A percentile compares a stretch with the other conserved stretches of the same genome.
Conservation (phyloP, 2,329 filamentous ascomycete genomes). For the Rhynchosporium graminicola region DNA sequence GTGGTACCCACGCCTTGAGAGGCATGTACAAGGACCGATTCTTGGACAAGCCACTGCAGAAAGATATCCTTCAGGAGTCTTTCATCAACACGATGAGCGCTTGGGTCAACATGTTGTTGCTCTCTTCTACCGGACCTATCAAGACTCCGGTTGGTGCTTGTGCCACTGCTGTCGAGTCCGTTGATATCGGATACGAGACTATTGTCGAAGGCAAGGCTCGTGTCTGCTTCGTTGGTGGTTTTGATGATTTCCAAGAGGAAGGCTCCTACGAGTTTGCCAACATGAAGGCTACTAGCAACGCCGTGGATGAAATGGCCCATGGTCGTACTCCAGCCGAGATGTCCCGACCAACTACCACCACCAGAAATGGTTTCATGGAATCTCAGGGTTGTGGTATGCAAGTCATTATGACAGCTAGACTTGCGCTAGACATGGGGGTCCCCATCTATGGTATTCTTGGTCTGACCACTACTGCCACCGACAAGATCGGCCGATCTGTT, state of each 20-base stretch:
- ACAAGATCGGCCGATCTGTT: conserved; percentile 98
- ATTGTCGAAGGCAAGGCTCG: conserved; percentile 98
- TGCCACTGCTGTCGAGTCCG: conserved; percentile 93
- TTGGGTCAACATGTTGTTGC: conserved; percentile 98
- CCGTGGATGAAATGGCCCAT: conserved; percentile 92
- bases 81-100: conserved; percentile 99
- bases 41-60: conserved; percentile 95
- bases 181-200: conserved; percentile 97
- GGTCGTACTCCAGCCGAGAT: conserved; percentile 95
- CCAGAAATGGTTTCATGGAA: conserved; percentile 98
- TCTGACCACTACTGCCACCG: conserved; percentile 91
- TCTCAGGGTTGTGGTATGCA: conserved; percentile 98
- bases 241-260: conserved; percentile 99
- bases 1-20: conserved; percentile 86
- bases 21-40: conserved; percentile 99
- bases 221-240: conserved; percentile 96
- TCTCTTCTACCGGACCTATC: conserved; percentile 96
- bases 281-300: conserved; percentile 99
- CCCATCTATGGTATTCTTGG: conserved; percentile 95
- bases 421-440: conserved; percentile 97
- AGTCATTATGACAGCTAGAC: conserved; percentile 95
- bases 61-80: conserved; percentile 97
- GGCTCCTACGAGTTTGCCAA: conserved; percentile 99
- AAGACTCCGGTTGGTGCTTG: conserved; percentile 98
- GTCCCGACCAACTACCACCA: conserved; percentile 96